Conservation (phyloP, 176 grass and related monocot genomes). For the Oryza glumipatula region DNA sequence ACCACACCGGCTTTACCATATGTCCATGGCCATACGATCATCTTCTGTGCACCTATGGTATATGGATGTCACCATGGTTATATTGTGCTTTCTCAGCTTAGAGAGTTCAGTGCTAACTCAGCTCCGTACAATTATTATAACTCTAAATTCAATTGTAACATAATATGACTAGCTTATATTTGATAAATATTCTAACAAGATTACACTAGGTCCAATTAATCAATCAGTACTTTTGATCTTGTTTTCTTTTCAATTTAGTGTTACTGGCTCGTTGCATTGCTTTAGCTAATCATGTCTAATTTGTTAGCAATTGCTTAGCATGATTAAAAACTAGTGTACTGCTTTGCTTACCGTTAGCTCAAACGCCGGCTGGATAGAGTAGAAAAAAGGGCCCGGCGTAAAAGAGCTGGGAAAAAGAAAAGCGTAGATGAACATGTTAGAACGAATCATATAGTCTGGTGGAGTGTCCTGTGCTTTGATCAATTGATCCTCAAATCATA, state of each 20-base stretch:
- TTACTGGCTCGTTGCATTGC: background rate
- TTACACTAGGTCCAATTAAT: background rate
- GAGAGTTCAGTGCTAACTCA: no score
- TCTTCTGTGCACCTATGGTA: no score
- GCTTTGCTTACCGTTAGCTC: no score
- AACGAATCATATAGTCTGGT: background rate
- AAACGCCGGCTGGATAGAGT: background rate
- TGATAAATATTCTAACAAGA: background rate
- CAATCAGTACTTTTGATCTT: background rate
- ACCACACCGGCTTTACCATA: no score
- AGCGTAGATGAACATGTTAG: slow-evolving; percentile 9
- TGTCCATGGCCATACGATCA: no score
- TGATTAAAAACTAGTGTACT: no score
- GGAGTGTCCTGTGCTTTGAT: background rate
- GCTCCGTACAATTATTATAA: no score
- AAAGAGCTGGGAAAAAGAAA: background rate
- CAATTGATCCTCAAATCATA: background rate
- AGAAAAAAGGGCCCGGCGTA: background rate
- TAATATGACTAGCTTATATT: no score
- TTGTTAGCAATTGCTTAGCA: background rate
- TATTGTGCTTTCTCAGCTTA: no score
- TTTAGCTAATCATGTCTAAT: background rate
- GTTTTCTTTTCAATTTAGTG: background rate
- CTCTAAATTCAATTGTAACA: no score
- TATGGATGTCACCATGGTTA: no score